Percentiles rank a stretch among this genome's conserved stretches.
Conservation (phyloP, 2,329 filamentous ascomycete genomes). For the Aspergillus candidus region DNA sequence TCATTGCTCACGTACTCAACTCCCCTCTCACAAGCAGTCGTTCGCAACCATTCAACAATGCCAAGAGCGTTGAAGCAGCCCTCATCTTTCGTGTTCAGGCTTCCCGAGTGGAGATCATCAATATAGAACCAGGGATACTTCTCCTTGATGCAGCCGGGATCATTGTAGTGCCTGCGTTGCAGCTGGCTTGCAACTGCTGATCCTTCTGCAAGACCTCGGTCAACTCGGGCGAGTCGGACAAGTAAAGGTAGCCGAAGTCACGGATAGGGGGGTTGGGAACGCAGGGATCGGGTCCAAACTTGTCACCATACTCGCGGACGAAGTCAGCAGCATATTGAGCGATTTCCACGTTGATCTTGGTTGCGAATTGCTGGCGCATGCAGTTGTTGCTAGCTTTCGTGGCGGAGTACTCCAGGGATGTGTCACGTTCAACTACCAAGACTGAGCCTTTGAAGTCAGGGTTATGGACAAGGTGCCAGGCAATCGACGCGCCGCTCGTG, state of each 20-base stretch:
- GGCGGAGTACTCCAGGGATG: conserved; percentile 11
- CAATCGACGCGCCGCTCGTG: conserved; percentile 12
- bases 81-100: conserved; percentile 12
- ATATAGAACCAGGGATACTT: conserved; percentile 8
- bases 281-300: conserved; percentile 4
- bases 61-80: conserved; percentile 11
- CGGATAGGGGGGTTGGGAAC: conserved; percentile 1
- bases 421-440: conserved; percentile 11
- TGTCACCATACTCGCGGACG: conserved; percentile 5
- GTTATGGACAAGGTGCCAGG: conserved; percentile 8
- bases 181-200: conserved; percentile 2
- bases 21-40: conserved; percentile 1
- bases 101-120: conserved; percentile 9
- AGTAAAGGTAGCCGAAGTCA: conserved; percentile 3
- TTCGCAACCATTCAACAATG: conserved; percentile 10
- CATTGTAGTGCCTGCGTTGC: conserved; percentile 1
- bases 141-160: background rate
- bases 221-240: conserved; percentile 3
- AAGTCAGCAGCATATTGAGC: conserved; percentile 15
- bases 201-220: conserved; percentile 1
- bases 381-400: conserved; percentile 16
- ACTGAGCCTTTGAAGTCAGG: conserved; percentile 9
- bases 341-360: conserved; percentile 13
- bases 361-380: conserved; percentile 17
- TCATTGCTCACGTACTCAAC: conserved; percentile 5